Evolutionary conservation across 1,284 basidiomycete species (phyloP).

Genomic region (Hemileccinum hortonii): DNA sequence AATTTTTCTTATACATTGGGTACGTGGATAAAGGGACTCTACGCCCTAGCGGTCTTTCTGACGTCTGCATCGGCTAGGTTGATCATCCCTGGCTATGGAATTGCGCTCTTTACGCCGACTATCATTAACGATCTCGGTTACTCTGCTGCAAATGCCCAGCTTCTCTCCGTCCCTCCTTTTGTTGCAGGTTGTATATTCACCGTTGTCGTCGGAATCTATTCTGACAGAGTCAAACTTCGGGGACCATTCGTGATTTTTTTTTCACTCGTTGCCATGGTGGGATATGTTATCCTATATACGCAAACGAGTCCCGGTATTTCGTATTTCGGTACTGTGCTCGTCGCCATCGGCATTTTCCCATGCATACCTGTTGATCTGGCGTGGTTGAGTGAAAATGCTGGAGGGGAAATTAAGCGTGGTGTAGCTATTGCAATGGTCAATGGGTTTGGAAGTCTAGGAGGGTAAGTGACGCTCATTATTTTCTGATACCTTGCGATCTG

Average conservation of each 20-base stretch:
- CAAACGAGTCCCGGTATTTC: constrained; percentile 35
- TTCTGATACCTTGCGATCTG: neutral
- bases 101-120: constrained; percentile 54
- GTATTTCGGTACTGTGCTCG: constrained; percentile 51
- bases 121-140: constrained; percentile 55
- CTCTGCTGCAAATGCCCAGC: constrained; percentile 52
- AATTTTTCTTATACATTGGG: constrained; percentile 44
- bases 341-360: constrained; percentile 52
- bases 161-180: constrained; percentile 51
- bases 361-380: constrained; percentile 51
- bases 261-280: constrained; percentile 38
- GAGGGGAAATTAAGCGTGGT: constrained; percentile 52
- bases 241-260: constrained; percentile 41
- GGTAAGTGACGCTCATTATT: constrained; percentile 31
- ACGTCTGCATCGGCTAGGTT: constrained; percentile 26
- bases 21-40: constrained; percentile 15
- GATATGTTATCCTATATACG: constrained; percentile 45
- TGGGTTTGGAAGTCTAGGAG: constrained; percentile 54
- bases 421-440: constrained; percentile 56
- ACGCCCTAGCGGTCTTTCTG: neutral
- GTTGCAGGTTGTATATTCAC: constrained; percentile 41
- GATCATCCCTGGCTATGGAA: constrained; percentile 53
- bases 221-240: constrained; percentile 40
- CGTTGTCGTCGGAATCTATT: constrained; percentile 39
- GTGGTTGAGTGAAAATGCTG: constrained; percentile 55